Conservation (phyloP, 768 basidiomycete genomes). For the Lactifluus pinguis region DNA sequence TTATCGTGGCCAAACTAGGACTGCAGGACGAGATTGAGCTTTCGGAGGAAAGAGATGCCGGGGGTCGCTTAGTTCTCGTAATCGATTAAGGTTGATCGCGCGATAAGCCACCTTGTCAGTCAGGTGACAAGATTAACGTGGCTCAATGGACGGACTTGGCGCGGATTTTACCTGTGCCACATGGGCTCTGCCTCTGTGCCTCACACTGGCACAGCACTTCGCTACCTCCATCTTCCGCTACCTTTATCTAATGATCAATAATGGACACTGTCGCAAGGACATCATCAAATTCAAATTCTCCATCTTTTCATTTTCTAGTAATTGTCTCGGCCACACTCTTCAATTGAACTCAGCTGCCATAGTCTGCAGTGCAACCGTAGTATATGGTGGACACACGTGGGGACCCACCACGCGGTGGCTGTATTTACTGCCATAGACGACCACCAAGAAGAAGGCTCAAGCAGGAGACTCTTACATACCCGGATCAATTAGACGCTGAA, state of each 20-base stretch:
- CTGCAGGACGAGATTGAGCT: not conserved
- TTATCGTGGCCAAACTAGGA: not conserved
- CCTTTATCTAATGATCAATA: not conserved
- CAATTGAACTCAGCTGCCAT: not conserved
- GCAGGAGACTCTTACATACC: too few species aligned
- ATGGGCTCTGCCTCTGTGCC: not conserved
- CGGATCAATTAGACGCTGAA: not conserved
- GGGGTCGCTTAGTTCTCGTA: not conserved
- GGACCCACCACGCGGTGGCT: not conserved
- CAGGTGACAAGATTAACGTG: not conserved
- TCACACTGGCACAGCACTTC: not conserved
- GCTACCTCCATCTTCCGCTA: not conserved
- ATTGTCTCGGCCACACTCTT: not conserved
- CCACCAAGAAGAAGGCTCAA: not conserved
- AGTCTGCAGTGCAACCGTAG: not conserved
- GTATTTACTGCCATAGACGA: not conserved
- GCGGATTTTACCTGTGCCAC: too few species aligned
- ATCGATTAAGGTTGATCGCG: not conserved
- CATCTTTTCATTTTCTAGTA: not conserved
- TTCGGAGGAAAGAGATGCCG: slow-evolving; percentile 4
- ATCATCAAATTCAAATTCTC: not conserved
- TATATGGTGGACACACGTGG: not conserved
- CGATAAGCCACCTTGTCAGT: not conserved
- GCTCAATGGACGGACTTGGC: not conserved
- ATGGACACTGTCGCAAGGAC: not conserved